These are phyloP conservation scores for Glutinoglossum americanum DNA, from an alignment of 495 filamentous ascomycete genomes.

Conservation along the genomic window DNA sequence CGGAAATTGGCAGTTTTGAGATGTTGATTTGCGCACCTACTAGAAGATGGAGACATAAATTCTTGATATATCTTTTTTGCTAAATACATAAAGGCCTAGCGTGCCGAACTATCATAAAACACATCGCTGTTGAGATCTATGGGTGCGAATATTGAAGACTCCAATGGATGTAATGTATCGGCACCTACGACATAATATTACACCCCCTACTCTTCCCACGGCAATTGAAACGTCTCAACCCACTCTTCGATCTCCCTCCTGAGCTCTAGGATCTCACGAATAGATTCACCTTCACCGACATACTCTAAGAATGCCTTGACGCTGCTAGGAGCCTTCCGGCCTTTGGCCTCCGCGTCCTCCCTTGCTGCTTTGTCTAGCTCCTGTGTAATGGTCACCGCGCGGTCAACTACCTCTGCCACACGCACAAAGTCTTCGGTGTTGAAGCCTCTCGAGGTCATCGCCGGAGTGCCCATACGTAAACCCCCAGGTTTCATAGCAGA, in stretches of 20 bases:
- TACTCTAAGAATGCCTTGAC: conserved; percentile 73
- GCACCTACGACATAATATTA: not conserved
- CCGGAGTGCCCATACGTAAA: conserved; percentile 78
- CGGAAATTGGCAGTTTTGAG: no score
- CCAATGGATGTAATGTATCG: no score
- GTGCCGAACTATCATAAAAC: no score
- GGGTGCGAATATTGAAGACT: no score
- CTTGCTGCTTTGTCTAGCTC: conserved; percentile 61
- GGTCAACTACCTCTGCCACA: conserved; percentile 85
- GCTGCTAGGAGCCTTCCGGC: conserved; percentile 55
- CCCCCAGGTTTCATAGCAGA: conserved; percentile 84
- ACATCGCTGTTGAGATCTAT: no score
- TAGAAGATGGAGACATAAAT: no score
- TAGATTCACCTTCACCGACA: conserved; percentile 60
- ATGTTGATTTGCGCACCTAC: no score
- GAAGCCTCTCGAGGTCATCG: conserved; percentile 94
- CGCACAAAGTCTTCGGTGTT: conserved; percentile 66
- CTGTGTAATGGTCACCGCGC: conserved; percentile 67
- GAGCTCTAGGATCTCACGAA: conserved; percentile 69
- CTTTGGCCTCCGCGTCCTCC: conserved; percentile 52
- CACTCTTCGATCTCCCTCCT: conserved; percentile 84
- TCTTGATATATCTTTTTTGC: no score
- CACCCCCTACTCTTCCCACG: conserved; percentile 34
- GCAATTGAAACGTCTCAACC: conserved; percentile 80
- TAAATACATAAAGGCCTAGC: no score